Evolutionary conservation across 306 rosid species (phyloP).

Genomic region (Trifolium dubium): DNA sequence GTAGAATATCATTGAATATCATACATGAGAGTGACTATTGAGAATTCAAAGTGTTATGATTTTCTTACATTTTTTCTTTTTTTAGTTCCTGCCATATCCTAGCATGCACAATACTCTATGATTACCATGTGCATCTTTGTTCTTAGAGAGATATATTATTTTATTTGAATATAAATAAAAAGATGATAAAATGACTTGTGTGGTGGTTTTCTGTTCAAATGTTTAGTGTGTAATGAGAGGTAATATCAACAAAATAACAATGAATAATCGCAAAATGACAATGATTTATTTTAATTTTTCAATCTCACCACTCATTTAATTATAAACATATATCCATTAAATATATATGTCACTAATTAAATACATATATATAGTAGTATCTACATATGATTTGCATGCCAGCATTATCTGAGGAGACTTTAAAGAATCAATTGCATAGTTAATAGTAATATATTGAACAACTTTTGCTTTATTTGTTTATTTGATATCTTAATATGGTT

Average conservation of each 20-base stretch:
- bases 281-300: too few relatives aligned
- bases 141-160: neutral
- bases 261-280: too few relatives aligned
- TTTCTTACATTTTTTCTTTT: constrained; percentile 23
- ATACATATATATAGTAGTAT: neutral
- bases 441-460: constrained; percentile 20
- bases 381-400: constrained; percentile 33
- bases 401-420: constrained; percentile 21
- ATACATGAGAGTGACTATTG: neutral
- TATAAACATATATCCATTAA: neutral
- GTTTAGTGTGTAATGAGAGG: neutral
- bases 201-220: constrained; percentile 13
- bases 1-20: neutral
- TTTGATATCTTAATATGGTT: constrained; percentile 16
- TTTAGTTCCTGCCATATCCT: neutral
- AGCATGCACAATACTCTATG: neutral
- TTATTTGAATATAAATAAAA: too few relatives aligned
- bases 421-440: neutral
- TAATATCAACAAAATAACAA: too few relatives aligned
- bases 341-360: constrained; percentile 9
- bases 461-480: constrained; percentile 45
- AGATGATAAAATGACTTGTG: too few relatives aligned
- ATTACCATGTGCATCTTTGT: neutral
- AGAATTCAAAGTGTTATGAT: neutral
- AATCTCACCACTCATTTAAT: too few relatives aligned